Evolutionary conservation across 371 early-diverging fungal species (phyloP).

Genomic region (Dipsacomyces acuminosporus): DNA sequence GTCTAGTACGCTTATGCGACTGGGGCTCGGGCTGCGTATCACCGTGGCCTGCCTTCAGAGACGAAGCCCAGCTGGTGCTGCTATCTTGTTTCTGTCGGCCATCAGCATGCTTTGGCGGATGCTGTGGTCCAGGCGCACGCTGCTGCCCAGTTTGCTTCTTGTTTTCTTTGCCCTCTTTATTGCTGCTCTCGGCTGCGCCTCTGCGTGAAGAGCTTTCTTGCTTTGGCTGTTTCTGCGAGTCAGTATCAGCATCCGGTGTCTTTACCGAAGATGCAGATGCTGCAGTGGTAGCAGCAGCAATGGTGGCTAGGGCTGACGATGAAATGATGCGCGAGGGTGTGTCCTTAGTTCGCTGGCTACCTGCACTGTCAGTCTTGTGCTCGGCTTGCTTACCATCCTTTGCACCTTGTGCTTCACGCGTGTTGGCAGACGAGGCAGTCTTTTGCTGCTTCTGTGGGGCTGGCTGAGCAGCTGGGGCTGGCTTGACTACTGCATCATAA

Average conservation of each 20-base stretch:
- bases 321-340: neutral
- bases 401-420: neutral
- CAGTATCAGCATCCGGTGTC: too few species aligned
- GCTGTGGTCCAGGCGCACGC: too few species aligned
- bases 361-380: neutral
- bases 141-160: too few species aligned
- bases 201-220: neutral
- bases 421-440: too few species aligned
- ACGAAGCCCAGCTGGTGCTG: constrained; percentile 22
- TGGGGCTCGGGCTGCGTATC: constrained; percentile 6
- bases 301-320: too few species aligned
- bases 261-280: neutral
- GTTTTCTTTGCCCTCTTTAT: neutral
- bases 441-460: neutral
- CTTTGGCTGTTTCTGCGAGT: neutral
- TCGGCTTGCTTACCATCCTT: neutral
- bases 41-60: constrained; percentile 6
- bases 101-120: too few species aligned
- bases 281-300: too few species aligned
- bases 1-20: constrained; percentile 12
- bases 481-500: constrained; percentile 9
- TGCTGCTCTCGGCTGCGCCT: neutral
- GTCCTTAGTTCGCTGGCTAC: neutral
- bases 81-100: constrained; percentile 23
- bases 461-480: neutral